phyloP scores from a whole-genome alignment of 2,329 filamentous ascomycete genomes.

The Whalleya microplaca region DNA sequence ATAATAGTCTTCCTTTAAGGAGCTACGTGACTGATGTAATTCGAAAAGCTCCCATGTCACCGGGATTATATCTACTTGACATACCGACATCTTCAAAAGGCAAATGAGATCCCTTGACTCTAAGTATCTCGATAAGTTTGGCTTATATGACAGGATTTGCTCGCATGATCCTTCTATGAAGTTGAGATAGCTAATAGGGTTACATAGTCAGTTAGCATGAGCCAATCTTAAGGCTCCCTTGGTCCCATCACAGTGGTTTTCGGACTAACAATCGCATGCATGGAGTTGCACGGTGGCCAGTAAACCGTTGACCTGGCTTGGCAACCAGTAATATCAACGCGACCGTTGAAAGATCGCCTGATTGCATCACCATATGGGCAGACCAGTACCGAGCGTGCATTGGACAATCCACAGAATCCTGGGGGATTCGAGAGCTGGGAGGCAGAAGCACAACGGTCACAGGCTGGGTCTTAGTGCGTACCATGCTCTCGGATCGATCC shows the following conservation, averaged over 20 bases:
- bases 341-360: slow-evolving; percentile 3
- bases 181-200: not conserved
- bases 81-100: not conserved
- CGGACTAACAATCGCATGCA: slow-evolving; percentile 8
- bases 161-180: not conserved
- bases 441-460: not conserved
- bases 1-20: not conserved
- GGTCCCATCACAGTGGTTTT: slow-evolving; percentile 8
- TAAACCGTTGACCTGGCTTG: not conserved
- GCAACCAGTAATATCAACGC: not conserved
- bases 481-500: slow-evolving; percentile 11
- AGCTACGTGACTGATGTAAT: not conserved
- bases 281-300: slow-evolving; percentile 9
- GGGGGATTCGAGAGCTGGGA: not conserved
- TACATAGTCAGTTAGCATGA: slow-evolving; percentile 1
- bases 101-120: not conserved
- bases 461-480: not conserved
- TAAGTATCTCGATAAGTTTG: not conserved
- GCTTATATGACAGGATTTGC: slow-evolving; percentile 3
- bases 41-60: not conserved
- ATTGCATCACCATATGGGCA: slow-evolving; percentile 4
- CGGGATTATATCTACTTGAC: not conserved
- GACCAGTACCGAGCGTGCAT: slow-evolving; percentile 6
- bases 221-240: not conserved
- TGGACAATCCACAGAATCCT: not conserved